Base-by-base conservation (phyloP, 2,329 filamentous ascomycete genomes). In the Cephalotrichum gorgonifer region DNA sequence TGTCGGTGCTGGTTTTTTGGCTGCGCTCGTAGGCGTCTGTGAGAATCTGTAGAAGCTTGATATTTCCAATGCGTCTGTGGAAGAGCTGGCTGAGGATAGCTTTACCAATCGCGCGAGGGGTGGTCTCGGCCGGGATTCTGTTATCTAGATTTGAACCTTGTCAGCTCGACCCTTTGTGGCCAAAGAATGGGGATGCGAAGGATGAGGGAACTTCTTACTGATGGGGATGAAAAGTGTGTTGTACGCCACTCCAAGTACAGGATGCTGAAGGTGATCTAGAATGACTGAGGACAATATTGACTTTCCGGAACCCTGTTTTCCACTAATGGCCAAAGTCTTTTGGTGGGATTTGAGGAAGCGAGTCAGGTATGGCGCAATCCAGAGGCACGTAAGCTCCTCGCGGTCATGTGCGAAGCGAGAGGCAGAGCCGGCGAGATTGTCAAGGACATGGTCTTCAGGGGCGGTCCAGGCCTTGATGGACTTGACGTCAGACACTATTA, bases 221-320 rank as follows among this genome's bases (percentile, higher is more conserved):
- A 67, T 66, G 2, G 65, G 62, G 22, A 67, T 55, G 44, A 62
- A 65, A 3, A 68, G 47, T 3, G 61, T 54, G 20, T 61, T 62
- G 50, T 66, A 66, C 14, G 52, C 52, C 2, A 62, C 56, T 3
- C 64, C 64, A 9, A 58, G 60, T 30, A 67, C 62, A 4, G 63
- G 58, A 41, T 65, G 58, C 50, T 68, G 65, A 20, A 69, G 55
- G 47, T 62, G 59, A 39, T 69, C 66, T 9, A 62, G 56, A 44
- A 69, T 64, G 8, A 68, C 64, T 0, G 64, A 64, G 6, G 66
- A 60, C 22, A 66, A 47, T 2, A 68, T 59, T 2, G 63, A 63
- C 55, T 67, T 69, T 27, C 66, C 66, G 3, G 64, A 64, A 6
- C 65, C 66, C 8, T 64, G 55, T 43, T 61, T 57, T 20, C 65